phyloP scores from a whole-genome alignment of 306 rosid species.

The Rosa chinensis region DNA sequence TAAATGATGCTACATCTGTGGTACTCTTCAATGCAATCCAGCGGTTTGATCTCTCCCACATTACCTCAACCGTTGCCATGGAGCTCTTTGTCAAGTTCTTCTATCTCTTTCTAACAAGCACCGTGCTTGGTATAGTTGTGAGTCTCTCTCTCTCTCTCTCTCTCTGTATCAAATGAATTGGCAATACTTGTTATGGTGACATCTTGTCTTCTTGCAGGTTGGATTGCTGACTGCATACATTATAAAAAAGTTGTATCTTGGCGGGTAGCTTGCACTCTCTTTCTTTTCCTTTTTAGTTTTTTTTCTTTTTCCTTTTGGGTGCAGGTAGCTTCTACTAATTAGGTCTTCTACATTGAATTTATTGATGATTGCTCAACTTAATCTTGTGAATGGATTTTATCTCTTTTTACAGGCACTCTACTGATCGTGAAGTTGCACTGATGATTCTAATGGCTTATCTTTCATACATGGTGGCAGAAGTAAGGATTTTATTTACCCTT shows the following conservation, averaged over 20 bases:
- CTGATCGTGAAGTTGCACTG: conserved; percentile 63
- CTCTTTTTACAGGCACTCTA: conserved; percentile 43
- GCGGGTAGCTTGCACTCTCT: conserved; percentile 36
- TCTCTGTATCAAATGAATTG: background rate
- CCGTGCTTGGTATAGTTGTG: conserved; percentile 56
- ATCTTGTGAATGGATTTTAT: conserved; percentile 11
- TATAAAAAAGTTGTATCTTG: conserved; percentile 50
- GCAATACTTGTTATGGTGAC: background rate
- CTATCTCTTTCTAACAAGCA: conserved; percentile 52
- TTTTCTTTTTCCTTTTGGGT: background rate
- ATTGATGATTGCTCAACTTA: conserved; percentile 11
- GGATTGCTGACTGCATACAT: conserved; percentile 49
- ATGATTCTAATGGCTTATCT: conserved; percentile 64
- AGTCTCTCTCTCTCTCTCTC: conserved; percentile 23
- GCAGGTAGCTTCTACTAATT: background rate
- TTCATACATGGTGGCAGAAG: conserved; percentile 60
- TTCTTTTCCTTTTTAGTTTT: background rate
- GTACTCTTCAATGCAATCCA: conserved; percentile 68
- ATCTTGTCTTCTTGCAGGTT: conserved; percentile 39
- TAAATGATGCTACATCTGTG: conserved; percentile 72
- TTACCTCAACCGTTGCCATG: conserved; percentile 38
- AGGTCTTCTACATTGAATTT: background rate
- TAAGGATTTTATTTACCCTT: conserved; percentile 23
- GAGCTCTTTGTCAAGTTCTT: conserved; percentile 39
- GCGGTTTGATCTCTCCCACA: conserved; percentile 52